Evolutionary conservation across 306 rosid species (phyloP).

Genomic region (Quercus variabilis): DNA sequence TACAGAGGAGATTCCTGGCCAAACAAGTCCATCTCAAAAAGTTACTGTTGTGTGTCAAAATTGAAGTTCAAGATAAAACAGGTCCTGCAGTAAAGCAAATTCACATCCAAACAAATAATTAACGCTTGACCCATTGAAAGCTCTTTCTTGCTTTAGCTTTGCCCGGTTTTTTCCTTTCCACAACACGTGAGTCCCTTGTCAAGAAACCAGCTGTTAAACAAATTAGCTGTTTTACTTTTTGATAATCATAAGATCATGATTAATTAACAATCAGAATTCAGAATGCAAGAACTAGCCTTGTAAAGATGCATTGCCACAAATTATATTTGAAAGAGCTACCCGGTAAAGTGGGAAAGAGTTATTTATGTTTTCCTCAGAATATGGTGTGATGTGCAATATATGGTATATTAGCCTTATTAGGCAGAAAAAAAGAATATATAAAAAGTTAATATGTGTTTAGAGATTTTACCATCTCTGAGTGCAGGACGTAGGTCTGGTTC

Average conservation of each 20-base stretch:
- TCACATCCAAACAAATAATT: conserved; percentile 7
- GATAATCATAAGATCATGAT: not conserved
- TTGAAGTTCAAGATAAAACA: conserved; percentile 25
- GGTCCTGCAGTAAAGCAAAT: conserved; percentile 5
- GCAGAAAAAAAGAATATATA: not conserved
- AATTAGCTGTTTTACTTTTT: conserved; percentile 15
- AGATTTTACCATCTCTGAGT: conserved; percentile 57
- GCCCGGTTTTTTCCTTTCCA: conserved; percentile 97
- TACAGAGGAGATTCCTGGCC: conserved; percentile 16
- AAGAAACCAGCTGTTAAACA: conserved; percentile 75
- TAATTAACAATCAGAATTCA: not conserved
- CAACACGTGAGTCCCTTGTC: conserved; percentile 88
- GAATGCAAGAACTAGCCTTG: not conserved
- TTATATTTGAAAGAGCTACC: not conserved
- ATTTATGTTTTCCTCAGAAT: not conserved
- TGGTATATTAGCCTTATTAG: not conserved
- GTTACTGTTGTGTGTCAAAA: conserved; percentile 30
- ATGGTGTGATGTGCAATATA: not conserved
- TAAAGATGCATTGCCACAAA: not conserved
- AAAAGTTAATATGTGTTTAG: not conserved
- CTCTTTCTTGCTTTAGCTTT: conserved; percentile 97
- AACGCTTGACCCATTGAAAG: conserved; percentile 99
- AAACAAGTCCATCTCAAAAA: conserved; percentile 12
- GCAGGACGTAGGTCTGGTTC: conserved; percentile 90
- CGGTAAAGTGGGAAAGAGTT: not conserved